Conservation (phyloP, 1,284 basidiomycete species). For the Pisolithus thermaeus region DNA sequence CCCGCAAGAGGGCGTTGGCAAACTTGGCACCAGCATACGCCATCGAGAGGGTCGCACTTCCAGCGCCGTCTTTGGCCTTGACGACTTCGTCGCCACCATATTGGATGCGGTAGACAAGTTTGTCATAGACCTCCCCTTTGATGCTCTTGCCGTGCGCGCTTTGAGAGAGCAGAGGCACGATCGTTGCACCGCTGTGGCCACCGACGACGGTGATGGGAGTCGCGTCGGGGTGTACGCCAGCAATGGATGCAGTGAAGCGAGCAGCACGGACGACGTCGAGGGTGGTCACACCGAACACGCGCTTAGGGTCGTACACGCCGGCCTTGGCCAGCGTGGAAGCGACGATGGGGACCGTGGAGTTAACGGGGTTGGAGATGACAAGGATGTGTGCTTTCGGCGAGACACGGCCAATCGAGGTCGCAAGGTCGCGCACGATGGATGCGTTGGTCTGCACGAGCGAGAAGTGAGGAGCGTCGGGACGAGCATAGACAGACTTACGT, state of each 20-base stretch:
- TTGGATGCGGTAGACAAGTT: conserved; percentile 83
- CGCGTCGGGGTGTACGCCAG: conserved; percentile 62
- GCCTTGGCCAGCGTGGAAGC: conserved; percentile 90
- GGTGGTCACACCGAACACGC: conserved; percentile 87
- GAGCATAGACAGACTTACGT: conserved; percentile 50
- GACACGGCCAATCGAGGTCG: conserved; percentile 81
- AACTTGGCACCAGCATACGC: conserved; percentile 93
- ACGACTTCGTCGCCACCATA: conserved; percentile 92
- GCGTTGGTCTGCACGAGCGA: conserved; percentile 69
- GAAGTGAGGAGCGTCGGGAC: background rate
- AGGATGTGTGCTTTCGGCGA: conserved; percentile 88
- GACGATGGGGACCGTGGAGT: conserved; percentile 97
- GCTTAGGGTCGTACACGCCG: conserved; percentile 84
- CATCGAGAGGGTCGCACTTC: conserved; percentile 89
- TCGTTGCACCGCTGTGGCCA: conserved; percentile 95
- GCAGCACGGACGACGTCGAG: conserved; percentile 96
- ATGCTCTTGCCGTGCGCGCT: conserved; percentile 52
- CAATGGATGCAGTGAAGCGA: conserved; percentile 81
- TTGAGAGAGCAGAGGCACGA: conserved; percentile 93
- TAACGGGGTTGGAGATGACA: conserved; percentile 96
- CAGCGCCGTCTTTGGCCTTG: conserved; percentile 85
- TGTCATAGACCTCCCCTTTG: conserved; percentile 58
- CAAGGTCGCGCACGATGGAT: conserved; percentile 95
- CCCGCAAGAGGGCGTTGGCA: conserved; percentile 76
- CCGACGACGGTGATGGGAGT: conserved; percentile 86